phyloP scores from a whole-genome alignment of 352 stramenopile genomes.

The Saprolegnia diclina region DNA sequence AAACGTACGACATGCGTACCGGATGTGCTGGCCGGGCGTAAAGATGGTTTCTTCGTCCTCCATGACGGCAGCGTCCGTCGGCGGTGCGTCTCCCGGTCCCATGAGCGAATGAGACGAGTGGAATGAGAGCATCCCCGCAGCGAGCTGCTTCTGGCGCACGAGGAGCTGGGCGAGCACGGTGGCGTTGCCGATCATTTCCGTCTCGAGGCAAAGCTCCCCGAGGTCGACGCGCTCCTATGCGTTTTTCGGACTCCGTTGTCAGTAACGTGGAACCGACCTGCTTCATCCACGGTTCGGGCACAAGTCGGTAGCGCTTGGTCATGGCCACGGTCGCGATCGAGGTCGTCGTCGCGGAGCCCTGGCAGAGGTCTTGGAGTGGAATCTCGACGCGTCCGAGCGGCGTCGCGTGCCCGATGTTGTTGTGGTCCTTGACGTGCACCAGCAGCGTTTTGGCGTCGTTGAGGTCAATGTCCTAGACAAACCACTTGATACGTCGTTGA shows the following conservation, averaged over 20 bases:
- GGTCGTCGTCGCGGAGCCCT: conserved; percentile 42
- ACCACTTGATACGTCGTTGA: not conserved
- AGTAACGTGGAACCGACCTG: conserved; percentile 27
- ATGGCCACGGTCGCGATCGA: conserved; percentile 47
- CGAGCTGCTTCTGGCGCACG: conserved; percentile 30
- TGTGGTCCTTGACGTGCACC: conserved; percentile 72
- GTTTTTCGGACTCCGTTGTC: not conserved
- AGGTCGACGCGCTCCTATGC: conserved; percentile 36
- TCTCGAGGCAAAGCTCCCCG: conserved; percentile 61
- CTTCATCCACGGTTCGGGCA: conserved; percentile 69
- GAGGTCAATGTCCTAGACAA: conserved; percentile 42
- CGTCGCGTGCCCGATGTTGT: conserved; percentile 55
- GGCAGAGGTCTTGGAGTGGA: conserved; percentile 52
- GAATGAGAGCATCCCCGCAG: conserved; percentile 6
- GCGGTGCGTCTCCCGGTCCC: not conserved
- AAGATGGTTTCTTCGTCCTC: conserved; percentile 23
- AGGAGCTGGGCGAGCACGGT: conserved; percentile 52
- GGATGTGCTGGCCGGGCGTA: conserved; percentile 13
- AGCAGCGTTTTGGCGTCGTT: conserved; percentile 41
- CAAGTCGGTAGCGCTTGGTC: conserved; percentile 52
- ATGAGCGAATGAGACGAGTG: conserved; percentile 2
- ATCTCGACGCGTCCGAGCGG: conserved; percentile 63
- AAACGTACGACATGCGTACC: not conserved
- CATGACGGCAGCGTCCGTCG: not conserved
- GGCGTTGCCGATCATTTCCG: conserved; percentile 52